Conservation (phyloP, 805 yeast species). For the Vanderwaltozyma tropicalis region DNA sequence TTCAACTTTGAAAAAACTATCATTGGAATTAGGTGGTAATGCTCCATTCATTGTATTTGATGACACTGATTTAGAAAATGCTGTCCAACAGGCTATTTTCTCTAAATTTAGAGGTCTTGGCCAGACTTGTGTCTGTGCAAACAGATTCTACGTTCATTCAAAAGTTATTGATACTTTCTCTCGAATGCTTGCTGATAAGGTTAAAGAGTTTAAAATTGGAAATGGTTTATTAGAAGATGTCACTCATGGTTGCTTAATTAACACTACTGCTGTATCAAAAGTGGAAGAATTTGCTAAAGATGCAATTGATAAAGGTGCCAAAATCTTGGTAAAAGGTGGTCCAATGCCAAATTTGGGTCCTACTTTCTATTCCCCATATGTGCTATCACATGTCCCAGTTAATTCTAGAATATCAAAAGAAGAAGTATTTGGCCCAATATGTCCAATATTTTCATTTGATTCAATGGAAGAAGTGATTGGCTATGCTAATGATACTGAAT, state of each 20-base stretch:
- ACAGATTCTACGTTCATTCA: slow-evolving; percentile 46
- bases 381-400: slow-evolving; percentile 40
- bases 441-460: slow-evolving; percentile 46
- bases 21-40: slow-evolving; percentile 59
- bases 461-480: slow-evolving; percentile 42
- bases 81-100: slow-evolving; percentile 42
- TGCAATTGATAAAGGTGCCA: slow-evolving; percentile 47
- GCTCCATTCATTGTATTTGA: slow-evolving; percentile 54
- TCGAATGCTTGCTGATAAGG: slow-evolving; percentile 34
- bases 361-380: slow-evolving; percentile 45
- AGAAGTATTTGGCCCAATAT: slow-evolving; percentile 60
- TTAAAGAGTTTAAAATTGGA: slow-evolving; percentile 41
- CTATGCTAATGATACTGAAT: slow-evolving; percentile 44
- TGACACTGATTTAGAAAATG: slow-evolving; percentile 48
- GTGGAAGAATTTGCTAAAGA: slow-evolving; percentile 45
- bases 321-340: slow-evolving; percentile 42
- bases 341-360: slow-evolving; percentile 39
- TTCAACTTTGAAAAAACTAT: slow-evolving; percentile 46
- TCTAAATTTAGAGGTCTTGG: slow-evolving; percentile 54
- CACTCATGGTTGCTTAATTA: slow-evolving; percentile 51
- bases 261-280: slow-evolving; percentile 39
- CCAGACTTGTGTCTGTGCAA: slow-evolving; percentile 58
- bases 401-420: slow-evolving; percentile 42
- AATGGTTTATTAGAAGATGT: slow-evolving; percentile 42
- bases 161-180: slow-evolving; percentile 41